Base-by-base conservation (phyloP, 768 basidiomycete species). In the Lactarius trivialis region DNA sequence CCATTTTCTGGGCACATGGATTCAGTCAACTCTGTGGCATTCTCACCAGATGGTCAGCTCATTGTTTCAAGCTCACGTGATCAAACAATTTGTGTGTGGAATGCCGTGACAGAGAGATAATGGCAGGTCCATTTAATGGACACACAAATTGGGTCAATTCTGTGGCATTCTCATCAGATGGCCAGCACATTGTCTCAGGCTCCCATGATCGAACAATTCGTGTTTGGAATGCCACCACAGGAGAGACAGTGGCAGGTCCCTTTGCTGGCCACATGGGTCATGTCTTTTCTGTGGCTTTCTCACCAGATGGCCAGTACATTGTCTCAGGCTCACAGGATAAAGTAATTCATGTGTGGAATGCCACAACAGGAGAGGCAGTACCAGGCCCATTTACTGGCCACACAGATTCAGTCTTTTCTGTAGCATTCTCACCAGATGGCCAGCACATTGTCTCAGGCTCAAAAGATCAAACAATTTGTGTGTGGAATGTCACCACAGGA, bases 401-500 rank as follows among this genome's bases (percentile, higher is more conserved):
- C 36, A 41, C 37, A 8, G 15, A 2, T 19, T 19, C 5, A 3
- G 57, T 48, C 4, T 2, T 0, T 4, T 56, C 55, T 19, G 36
- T 56, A 3, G 33, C 33, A 39, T 56, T 41, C 55, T 56, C 55
- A 15, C 55, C 55, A 14, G 30, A 56, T 30, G 55, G 55, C 1
- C 36, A 26, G 21, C 70, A 41, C 21, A 30, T 79, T 53, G 74
- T 76, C 36, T 77, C 76, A 17, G 37, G 37, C 37, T 39, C 37
- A 14, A 2, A 3, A 0, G 37, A 39, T 17, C 37, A 17, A 39
- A 39, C 37, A 17, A 17, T 39, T 39, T 5, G 15, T 39, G 15
- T 39, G 15, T 39, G 37, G 37, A 6, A 39, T 5, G 6, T 15
- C 15, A 39, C 3, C 4, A 39, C 37, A 6, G 37, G 15, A 39